Conservation (phyloP, 208 protist species). For the Tritrichomonas musculus region DNA sequence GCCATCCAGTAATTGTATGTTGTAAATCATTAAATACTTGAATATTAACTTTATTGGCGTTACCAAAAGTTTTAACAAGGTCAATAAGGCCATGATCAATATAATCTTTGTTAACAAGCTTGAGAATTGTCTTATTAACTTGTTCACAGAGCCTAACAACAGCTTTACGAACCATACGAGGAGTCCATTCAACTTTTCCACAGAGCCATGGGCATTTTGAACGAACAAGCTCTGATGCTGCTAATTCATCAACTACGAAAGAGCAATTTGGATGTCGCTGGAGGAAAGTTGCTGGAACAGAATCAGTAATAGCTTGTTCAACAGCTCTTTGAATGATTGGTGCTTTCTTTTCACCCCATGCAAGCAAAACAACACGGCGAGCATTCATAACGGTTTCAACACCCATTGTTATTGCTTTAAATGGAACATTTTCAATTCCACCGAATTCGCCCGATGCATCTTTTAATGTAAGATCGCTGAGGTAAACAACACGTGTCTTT, state of each 20-base stretch:
- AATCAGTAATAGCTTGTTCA: background rate
- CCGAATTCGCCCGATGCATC: background rate
- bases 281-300: background rate
- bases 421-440: background rate
- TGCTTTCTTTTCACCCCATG: conserved; percentile 5
- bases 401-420: background rate
- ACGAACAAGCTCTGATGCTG: background rate
- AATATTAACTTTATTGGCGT: background rate
- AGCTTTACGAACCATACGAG: background rate
- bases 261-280: background rate
- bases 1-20: background rate
- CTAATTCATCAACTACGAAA: background rate
- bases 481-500: background rate
- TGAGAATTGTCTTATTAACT: background rate
- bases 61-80: background rate
- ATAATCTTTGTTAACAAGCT: background rate
- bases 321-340: background rate
- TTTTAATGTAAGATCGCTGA: background rate
- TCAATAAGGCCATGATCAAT: background rate
- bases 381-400: background rate
- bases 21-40: background rate
- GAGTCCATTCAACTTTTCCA: background rate
- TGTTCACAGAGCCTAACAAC: background rate
- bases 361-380: background rate
- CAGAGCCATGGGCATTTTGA: background rate